Percentiles rank a stretch among this genome's conserved stretches.
Evolutionary conservation across 2,329 filamentous ascomycete genomes (phyloP).

Genomic region (Penicillium olsonii): DNA sequence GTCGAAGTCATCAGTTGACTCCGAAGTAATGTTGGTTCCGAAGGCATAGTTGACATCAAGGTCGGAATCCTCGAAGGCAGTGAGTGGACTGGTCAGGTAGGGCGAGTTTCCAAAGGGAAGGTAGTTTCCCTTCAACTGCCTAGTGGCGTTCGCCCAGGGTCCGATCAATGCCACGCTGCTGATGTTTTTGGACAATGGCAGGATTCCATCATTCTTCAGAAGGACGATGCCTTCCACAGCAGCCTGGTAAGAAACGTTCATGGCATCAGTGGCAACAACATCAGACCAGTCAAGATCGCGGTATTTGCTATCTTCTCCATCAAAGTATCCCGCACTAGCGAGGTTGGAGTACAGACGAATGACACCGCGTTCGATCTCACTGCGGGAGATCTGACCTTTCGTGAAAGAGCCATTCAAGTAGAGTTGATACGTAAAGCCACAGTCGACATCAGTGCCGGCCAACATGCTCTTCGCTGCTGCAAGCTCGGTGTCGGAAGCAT

Average conservation of each 20-base stretch:
- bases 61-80: slow-evolving; percentile 52
- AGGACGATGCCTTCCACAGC: slow-evolving; percentile 50
- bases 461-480: slow-evolving; percentile 52
- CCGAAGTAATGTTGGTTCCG: slow-evolving; percentile 36
- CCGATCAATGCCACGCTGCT: slow-evolving; percentile 57
- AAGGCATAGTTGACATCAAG: slow-evolving; percentile 50
- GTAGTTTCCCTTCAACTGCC: slow-evolving; percentile 63
- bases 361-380: slow-evolving; percentile 50
- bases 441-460: slow-evolving; percentile 57
- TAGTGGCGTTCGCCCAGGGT: slow-evolving; percentile 59
- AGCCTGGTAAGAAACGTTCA: slow-evolving; percentile 59
- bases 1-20: slow-evolving; percentile 33
- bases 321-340: slow-evolving; percentile 56
- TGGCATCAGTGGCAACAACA: slow-evolving; percentile 57
- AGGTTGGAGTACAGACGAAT: slow-evolving; percentile 53
- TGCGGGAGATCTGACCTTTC: slow-evolving; percentile 47
- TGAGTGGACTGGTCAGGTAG: slow-evolving; percentile 56
- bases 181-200: slow-evolving; percentile 46
- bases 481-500: slow-evolving; percentile 43
- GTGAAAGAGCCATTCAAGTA: slow-evolving; percentile 47
- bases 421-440: slow-evolving; percentile 52
- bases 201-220: slow-evolving; percentile 55
- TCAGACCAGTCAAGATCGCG: slow-evolving; percentile 56
- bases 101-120: slow-evolving; percentile 53
- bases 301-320: slow-evolving; percentile 49